Evolutionary conservation across 371 early-diverging fungal genomes (phyloP).

Genomic region (Nematocida sp.): DNA sequence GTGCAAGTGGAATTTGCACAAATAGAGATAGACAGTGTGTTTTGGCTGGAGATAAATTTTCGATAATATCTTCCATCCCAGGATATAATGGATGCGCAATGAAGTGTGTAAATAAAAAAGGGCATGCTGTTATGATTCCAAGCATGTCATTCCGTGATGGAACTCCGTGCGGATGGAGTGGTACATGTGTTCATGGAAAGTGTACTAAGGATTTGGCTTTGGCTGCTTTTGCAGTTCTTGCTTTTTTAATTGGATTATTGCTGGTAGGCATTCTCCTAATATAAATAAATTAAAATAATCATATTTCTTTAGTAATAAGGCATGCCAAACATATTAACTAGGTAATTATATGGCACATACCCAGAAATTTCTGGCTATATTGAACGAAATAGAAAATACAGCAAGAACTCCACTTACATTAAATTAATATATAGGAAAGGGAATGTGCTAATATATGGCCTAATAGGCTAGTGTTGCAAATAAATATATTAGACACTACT

Average conservation of each 20-base stretch:
- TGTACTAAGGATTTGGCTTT: conserved; percentile 42
- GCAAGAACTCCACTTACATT: no score
- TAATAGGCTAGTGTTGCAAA: no score
- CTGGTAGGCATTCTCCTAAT: conserved; percentile 2
- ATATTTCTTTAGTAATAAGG: no score
- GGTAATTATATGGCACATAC: no score
- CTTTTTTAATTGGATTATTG: conserved; percentile 26
- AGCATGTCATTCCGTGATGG: conserved; percentile 37
- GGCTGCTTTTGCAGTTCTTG: conserved; percentile 28
- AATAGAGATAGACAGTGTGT: conserved; percentile 46
- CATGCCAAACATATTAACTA: no score
- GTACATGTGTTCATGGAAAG: conserved; percentile 35
- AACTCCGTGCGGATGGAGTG: conserved; percentile 57
- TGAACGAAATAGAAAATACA: no score
- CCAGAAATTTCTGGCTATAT: no score
- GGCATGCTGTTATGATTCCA: conserved; percentile 6
- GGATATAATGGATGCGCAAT: conserved; percentile 48
- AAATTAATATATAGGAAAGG: no score
- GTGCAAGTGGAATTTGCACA: conserved; percentile 50
- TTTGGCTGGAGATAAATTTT: conserved; percentile 26
- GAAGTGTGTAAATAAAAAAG: conserved; percentile 51
- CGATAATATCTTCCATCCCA: conserved; percentile 32
- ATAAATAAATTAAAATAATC: background rate
- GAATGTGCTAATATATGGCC: no score
- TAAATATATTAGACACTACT: no score